phyloP scores from a whole-genome alignment of 352 stramenopile species.

The Globisporangium lucens region DNA sequence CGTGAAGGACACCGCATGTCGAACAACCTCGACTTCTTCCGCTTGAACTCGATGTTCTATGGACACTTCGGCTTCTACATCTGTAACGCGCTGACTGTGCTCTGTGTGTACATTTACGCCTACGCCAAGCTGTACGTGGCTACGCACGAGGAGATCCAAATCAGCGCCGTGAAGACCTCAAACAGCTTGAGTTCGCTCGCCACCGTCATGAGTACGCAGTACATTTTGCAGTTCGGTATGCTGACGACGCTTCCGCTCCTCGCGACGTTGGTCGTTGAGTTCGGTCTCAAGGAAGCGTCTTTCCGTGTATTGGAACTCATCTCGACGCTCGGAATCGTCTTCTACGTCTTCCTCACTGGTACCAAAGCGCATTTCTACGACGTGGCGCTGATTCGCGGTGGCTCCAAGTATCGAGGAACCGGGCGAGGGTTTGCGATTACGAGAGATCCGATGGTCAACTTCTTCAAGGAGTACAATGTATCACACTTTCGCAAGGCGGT shows the following conservation, averaged over 20 bases:
- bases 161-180: constrained; percentile 55
- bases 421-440: constrained; percentile 87
- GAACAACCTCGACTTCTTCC: constrained; percentile 78
- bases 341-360: constrained; percentile 86
- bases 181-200: constrained; percentile 61
- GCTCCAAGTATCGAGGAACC: constrained; percentile 84
- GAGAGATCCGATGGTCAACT: constrained; percentile 82
- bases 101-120: constrained; percentile 85
- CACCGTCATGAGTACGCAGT: constrained; percentile 84
- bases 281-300: constrained; percentile 66
- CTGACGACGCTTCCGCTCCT: constrained; percentile 79
- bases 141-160: constrained; percentile 62
- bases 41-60: constrained; percentile 89
- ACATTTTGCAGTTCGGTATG: constrained; percentile 85
- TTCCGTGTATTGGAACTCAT: constrained; percentile 81
- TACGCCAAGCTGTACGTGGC: constrained; percentile 84
- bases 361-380: constrained; percentile 89
- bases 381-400: constrained; percentile 76
- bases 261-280: constrained; percentile 75
- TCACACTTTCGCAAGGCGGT: constrained; percentile 88
- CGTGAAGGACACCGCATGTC: constrained; percentile 79
- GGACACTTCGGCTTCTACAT: constrained; percentile 90
- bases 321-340: constrained; percentile 76
- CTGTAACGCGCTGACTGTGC: constrained; percentile 80
- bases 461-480: constrained; percentile 87